Percentiles rank a stretch among this genome's conserved stretches.
Conservation (phyloP, 352 stramenopile species). For the Phytophthora nicotianae region DNA sequence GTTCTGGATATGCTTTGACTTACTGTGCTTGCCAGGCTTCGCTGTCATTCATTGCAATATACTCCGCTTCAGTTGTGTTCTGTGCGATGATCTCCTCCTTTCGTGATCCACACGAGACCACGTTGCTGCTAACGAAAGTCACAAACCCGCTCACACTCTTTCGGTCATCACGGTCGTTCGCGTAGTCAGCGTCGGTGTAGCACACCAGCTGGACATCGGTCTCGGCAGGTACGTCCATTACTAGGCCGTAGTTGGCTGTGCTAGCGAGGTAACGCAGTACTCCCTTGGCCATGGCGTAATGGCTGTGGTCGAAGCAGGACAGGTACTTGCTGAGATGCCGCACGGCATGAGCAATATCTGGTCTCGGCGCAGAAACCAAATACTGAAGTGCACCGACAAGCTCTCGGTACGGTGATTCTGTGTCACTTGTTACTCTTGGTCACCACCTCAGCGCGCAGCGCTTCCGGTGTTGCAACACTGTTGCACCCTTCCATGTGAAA, state of each 20-base stretch:
- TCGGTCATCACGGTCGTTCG: slow-evolving; percentile 24
- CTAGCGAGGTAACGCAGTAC: slow-evolving; percentile 7
- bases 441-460: background rate
- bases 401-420: too few relatives aligned
- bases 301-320: background rate
- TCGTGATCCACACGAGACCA: slow-evolving; percentile 26
- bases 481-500: slow-evolving; percentile 18
- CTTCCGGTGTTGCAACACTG: slow-evolving; percentile 5
- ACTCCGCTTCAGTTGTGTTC: background rate
- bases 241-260: slow-evolving; percentile 5
- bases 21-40: background rate
- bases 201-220: background rate
- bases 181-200: slow-evolving; percentile 33
- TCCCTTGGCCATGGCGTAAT: slow-evolving; percentile 3
- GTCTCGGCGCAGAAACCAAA: slow-evolving; percentile 3
- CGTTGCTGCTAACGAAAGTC: slow-evolving; percentile 19
- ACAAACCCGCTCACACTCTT: slow-evolving; percentile 34
- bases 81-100: slow-evolving; percentile 38
- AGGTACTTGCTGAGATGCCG: slow-evolving; percentile 9
- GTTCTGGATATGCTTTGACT: background rate
- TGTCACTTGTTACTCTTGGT: too few relatives aligned
- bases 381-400: background rate
- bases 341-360: background rate
- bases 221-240: background rate
- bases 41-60: slow-evolving; percentile 4